Base-by-base conservation (phyloP, 768 basidiomycete species). In the Glaciozyma martinii region DNA sequence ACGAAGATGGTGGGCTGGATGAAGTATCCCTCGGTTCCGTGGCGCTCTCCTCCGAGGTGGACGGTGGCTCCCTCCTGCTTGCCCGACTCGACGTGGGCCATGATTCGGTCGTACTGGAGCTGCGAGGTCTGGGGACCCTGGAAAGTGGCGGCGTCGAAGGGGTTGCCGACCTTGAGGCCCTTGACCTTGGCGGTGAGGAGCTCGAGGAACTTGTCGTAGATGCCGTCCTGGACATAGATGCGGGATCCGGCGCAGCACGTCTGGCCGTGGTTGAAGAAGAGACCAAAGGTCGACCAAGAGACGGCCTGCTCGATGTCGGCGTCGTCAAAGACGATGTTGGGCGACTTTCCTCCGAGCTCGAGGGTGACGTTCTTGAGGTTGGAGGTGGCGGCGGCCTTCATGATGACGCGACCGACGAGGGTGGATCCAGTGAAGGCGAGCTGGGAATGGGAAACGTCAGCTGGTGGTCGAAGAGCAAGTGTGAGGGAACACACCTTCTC, bases 361-460 rank as follows among this genome's bases (percentile, higher is more conserved):
- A 90, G 82, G 3, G 88, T 87, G 59, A 89, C 85, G 63, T 82
- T 83, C 79, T 94, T 95, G 72, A 95, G 75, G 74, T 94, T 95
- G 37, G 83, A 83, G 75, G 85, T 83, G 1, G 88, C 83, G 4
- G 90, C 82, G 5, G 88, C 86, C 71, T 88, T 83, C 80, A 90
- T 80, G 73, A 94, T 81, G 71, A 84, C 85, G 16, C 89, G 82
- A 13, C 92, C 91, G 29, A 85, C 83, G 47, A 85, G 78, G 2
- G 88, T 89, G 64, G 86, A 87, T 4, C 90, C 90, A 0, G 91
- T 94, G 79, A 94, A 93, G 0, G 89, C 86, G 33, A 91, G 70
- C 71, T 74, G 59, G 10, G 37, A 25, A 40, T 23, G 13, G 29
- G 7, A 25, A 40, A 15, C 12, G 37, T 9, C 9, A 56, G 40